A percentile compares a stretch with the other conserved stretches of the same genome.
phyloP scores from a whole-genome alignment of 441 rosid species.

The Populus hybrid region DNA sequence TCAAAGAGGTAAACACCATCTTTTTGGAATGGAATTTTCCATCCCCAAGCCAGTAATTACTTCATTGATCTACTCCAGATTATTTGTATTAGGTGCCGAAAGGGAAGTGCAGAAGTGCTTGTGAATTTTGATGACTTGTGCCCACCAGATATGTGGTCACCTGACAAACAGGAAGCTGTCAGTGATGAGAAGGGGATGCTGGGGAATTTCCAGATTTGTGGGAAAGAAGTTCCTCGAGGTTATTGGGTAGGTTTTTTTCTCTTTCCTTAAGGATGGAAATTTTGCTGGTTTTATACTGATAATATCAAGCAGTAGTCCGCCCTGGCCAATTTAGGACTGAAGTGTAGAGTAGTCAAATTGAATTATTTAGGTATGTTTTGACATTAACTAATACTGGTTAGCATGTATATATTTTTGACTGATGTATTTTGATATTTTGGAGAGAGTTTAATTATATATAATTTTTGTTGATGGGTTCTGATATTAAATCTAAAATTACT shows the following conservation, averaged over 20 bases:
- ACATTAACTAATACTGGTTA: too few relatives aligned
- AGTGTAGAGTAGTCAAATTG: too few relatives aligned
- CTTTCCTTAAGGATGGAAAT: not conserved
- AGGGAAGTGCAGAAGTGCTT: slow-evolving; percentile 85
- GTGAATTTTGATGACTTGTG: slow-evolving; percentile 76
- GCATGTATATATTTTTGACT: too few relatives aligned
- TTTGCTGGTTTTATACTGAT: not conserved
- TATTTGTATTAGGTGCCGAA: slow-evolving; percentile 67
- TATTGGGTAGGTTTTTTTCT: slow-evolving; percentile 60
- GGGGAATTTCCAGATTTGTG: slow-evolving; percentile 65
- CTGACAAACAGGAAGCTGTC: slow-evolving; percentile 33
- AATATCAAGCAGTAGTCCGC: not conserved
- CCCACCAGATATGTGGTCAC: slow-evolving; percentile 46
- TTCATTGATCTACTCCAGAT: slow-evolving; percentile 29
- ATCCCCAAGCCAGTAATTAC: slow-evolving; percentile 22
- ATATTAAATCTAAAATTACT: not conserved
- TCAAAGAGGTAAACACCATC: slow-evolving; percentile 60
- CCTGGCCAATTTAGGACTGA: too few relatives aligned
- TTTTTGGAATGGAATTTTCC: slow-evolving; percentile 15
- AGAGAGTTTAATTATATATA: not conserved
- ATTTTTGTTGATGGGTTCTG: not conserved
- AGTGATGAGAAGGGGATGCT: slow-evolving; percentile 36
- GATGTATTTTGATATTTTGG: too few relatives aligned
- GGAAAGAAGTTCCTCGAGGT: slow-evolving; percentile 95
- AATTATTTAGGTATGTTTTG: too few relatives aligned